phyloP scores from a whole-genome alignment of 176 grass and related monocot genomes.

The maize (Zea mays) region DNA sequence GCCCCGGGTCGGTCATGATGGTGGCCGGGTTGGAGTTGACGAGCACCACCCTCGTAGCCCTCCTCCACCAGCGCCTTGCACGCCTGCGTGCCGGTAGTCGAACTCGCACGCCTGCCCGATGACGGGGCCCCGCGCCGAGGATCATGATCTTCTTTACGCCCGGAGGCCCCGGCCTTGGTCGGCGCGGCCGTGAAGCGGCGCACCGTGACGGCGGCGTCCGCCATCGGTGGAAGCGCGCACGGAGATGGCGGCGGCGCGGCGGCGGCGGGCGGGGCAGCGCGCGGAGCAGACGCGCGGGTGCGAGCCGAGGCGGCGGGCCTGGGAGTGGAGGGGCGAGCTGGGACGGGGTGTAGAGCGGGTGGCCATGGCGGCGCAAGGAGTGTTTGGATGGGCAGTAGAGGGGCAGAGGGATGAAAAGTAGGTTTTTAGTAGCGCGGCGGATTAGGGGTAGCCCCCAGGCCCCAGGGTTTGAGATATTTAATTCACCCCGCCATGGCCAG shows the following conservation, averaged over 20 bases:
- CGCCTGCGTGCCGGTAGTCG: slow-evolving; percentile 97
- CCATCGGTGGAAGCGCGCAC: slow-evolving; percentile 20
- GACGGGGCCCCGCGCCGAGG: slow-evolving; percentile 84
- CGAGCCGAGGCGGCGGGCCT: neutral
- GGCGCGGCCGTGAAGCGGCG: slow-evolving; percentile 36
- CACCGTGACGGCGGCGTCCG: slow-evolving; percentile 37
- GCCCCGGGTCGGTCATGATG: slow-evolving; percentile 96
- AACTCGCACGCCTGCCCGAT: slow-evolving; percentile 99
- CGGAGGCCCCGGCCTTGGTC: slow-evolving; percentile 39
- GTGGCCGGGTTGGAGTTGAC: slow-evolving; percentile 97
- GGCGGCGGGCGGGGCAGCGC: slow-evolving; percentile 21
- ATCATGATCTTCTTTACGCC: slow-evolving; percentile 94
- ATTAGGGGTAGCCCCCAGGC: neutral
- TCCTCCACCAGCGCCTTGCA: slow-evolving; percentile 93
- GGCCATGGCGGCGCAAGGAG: slow-evolving; percentile 27
- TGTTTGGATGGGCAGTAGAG: neutral
- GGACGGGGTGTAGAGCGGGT: slow-evolving; percentile 47
- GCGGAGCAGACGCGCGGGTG: slow-evolving; percentile 5
- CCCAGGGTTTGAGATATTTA: slow-evolving; percentile 26
- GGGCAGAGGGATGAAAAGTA: slow-evolving; percentile 13
- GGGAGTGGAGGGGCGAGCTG: slow-evolving; percentile 30
- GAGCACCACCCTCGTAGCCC: slow-evolving; percentile 87
- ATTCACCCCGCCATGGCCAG: slow-evolving; percentile 16
- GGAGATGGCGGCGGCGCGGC: slow-evolving; percentile 4
- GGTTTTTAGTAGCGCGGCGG: slow-evolving; percentile 35